phyloP scores from a whole-genome alignment of 306 rosid genomes.

The Castanopsis chinensis region DNA sequence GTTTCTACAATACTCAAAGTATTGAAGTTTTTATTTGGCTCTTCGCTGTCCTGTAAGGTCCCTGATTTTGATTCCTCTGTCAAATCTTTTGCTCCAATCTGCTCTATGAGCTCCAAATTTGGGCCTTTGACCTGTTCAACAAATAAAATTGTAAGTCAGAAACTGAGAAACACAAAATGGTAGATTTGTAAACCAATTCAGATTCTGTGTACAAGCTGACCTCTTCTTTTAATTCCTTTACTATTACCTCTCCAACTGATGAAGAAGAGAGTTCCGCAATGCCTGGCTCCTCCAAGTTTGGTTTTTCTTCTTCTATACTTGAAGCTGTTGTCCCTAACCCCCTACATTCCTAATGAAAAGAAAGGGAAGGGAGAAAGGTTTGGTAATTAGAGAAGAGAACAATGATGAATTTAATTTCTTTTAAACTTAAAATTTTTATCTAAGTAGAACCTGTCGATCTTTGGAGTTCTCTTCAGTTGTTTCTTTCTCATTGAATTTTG shows the following conservation, averaged over 20 bases:
- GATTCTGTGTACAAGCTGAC: slow-evolving; percentile 12
- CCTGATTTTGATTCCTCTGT: slow-evolving; percentile 10
- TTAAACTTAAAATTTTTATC: neutral
- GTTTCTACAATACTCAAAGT: slow-evolving; percentile 7
- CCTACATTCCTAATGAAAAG: slow-evolving; percentile 9
- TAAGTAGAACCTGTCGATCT: slow-evolving; percentile 25
- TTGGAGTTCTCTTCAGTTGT: neutral
- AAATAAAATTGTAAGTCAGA: neutral
- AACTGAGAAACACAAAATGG: neutral
- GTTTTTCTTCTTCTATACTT: slow-evolving; percentile 5
- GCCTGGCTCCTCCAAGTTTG: slow-evolving; percentile 15
- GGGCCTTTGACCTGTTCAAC: slow-evolving; percentile 20
- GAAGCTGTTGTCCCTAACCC: slow-evolving; percentile 3
- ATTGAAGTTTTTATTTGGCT: slow-evolving; percentile 2
- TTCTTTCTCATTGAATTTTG: neutral
- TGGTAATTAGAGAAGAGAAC: neutral
- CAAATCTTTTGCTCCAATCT: slow-evolving; percentile 10
- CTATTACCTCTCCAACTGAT: neutral
- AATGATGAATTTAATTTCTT: neutral
- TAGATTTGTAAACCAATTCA: slow-evolving; percentile 5
- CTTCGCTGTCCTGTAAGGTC: slow-evolving; percentile 11
- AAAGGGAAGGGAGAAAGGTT: neutral
- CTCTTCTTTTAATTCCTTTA: slow-evolving; percentile 21
- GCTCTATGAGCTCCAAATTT: slow-evolving; percentile 18
- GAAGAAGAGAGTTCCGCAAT: slow-evolving; percentile 18